Base-by-base conservation (phyloP, 1,139 yeast genomes). In the Suhomyces wounanorum region DNA sequence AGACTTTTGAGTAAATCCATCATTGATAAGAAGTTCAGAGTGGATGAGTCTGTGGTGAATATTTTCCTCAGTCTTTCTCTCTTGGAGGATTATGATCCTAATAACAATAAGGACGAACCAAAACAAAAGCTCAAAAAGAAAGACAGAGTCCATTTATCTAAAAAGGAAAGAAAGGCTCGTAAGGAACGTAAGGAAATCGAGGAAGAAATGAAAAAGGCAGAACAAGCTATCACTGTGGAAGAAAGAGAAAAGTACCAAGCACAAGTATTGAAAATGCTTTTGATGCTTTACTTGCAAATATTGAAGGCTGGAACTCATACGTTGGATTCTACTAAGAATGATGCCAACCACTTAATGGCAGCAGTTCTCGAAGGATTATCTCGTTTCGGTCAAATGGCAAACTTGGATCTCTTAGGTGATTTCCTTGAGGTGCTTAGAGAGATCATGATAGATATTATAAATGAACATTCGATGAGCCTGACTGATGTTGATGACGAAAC, bases 311-410 rank as follows among this genome's bases (percentile, higher is more conserved):
- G 78, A 3, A 61, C 73, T 2, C 63, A 63, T 21, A 54, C 64
- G 1, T 48, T 57, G 8, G 62, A 59, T 5, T 44, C 58, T 2
- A 50, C 52, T n/a, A 78, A 83, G 43, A 79, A 83, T 26, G 81
- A 82, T 43, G 80, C 82, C n/a, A 59, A 61, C 21, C 58, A 58
- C 16, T 74, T 94, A 50, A 84, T 90, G 77, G 96, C 96, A 8
- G 79, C 94, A 0, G 96, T 94, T 0, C 75, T 94, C 48, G 98
- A 94, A 73, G 98, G 98, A 7, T 72, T 94, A 52, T 89, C 97
- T 1, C 84, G 83, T 64, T 91, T 87, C 65, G 96, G 98, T 2
- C 94, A 87, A 63, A 85, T 92, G 84, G 92, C 96, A 36, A 94
- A 94, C 64, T 83, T 94, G 49, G 98, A 94, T 58, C 75, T 94